These are phyloP conservation scores for Scedosporium apiospermum DNA, from an alignment of 2,329 filamentous ascomycete species.

Conservation along the genomic window DNA sequence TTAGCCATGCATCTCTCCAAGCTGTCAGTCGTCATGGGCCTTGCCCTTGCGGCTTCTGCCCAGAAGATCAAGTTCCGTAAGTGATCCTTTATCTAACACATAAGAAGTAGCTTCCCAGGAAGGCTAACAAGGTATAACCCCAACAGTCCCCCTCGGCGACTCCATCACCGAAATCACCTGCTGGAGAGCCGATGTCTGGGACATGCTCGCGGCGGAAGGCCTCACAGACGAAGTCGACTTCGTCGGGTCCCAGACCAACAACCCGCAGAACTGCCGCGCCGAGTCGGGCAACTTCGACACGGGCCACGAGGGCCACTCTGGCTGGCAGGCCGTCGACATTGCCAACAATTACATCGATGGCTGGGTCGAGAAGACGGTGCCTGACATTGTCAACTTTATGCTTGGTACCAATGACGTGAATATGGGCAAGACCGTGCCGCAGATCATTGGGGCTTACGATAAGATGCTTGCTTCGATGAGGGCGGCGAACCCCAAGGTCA, in stretches of 20 bases:
- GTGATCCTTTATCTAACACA: background rate
- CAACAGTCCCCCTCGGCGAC: slow-evolving; percentile 25
- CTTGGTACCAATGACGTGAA: slow-evolving; percentile 34
- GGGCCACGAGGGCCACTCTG: slow-evolving; percentile 30
- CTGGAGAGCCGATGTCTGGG: slow-evolving; percentile 32
- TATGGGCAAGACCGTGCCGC: slow-evolving; percentile 16
- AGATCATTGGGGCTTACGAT: slow-evolving; percentile 28
- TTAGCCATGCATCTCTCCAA: slow-evolving; percentile 2
- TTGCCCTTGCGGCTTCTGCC: slow-evolving; percentile 2
- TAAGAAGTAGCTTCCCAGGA: no score
- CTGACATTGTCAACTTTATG: slow-evolving; percentile 34
- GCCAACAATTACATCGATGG: slow-evolving; percentile 27
- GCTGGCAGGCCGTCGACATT: slow-evolving; percentile 28
- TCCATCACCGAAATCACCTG: slow-evolving; percentile 35
- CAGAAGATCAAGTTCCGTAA: slow-evolving; percentile 4
- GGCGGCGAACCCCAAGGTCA: slow-evolving; percentile 23
- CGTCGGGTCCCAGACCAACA: slow-evolving; percentile 29
- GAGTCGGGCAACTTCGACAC: slow-evolving; percentile 22
- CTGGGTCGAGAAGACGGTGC: slow-evolving; percentile 25
- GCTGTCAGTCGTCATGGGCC: slow-evolving; percentile 1
- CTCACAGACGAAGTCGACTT: slow-evolving; percentile 25
- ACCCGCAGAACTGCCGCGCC: slow-evolving; percentile 26
- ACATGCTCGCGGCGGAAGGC: slow-evolving; percentile 23
- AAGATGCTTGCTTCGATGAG: slow-evolving; percentile 25
- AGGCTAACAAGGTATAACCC: background rate